phyloP scores from a whole-genome alignment of 1,284 basidiomycete species.

The Pseudozyma sp. region DNA sequence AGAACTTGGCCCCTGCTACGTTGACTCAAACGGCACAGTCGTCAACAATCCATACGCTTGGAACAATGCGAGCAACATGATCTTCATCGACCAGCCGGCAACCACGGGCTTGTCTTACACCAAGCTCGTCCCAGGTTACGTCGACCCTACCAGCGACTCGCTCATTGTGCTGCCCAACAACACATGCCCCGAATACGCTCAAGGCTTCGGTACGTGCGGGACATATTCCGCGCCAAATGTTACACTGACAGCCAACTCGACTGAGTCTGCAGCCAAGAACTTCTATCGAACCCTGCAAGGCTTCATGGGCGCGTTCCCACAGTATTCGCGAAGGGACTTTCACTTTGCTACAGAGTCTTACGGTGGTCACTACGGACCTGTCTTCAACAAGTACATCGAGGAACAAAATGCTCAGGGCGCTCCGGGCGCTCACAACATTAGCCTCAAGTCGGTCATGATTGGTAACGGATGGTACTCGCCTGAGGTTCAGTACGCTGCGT shows the following conservation, averaged over 20 bases:
- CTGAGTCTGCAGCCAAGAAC: conserved; percentile 55
- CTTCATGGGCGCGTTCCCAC: conserved; percentile 57
- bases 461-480: conserved; percentile 70
- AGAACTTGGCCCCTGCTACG: conserved; percentile 77
- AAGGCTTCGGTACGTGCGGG: conserved; percentile 42
- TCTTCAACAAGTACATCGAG: conserved; percentile 73
- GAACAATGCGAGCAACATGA: conserved; percentile 78
- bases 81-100: conserved; percentile 79
- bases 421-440: conserved; percentile 72
- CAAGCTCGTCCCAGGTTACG: conserved; percentile 45
- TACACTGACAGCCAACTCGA: conserved; percentile 51
- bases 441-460: conserved; percentile 76
- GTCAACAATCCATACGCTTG: conserved; percentile 76
- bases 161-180: conserved; percentile 35
- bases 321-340: conserved; percentile 71
- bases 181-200: conserved; percentile 43
- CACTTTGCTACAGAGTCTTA: conserved; percentile 74
- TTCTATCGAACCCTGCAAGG: conserved; percentile 74
- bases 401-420: conserved; percentile 74
- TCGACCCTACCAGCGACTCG: conserved; percentile 28
- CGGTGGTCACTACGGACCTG: conserved; percentile 74
- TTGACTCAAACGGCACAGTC: conserved; percentile 74
- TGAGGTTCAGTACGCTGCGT: conserved; percentile 51
- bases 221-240: conserved; percentile 49
- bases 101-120: conserved; percentile 56